These are phyloP conservation scores for Calendula officinalis DNA, from an alignment of 129 eudicot genomes.

Conservation along the genomic window DNA sequence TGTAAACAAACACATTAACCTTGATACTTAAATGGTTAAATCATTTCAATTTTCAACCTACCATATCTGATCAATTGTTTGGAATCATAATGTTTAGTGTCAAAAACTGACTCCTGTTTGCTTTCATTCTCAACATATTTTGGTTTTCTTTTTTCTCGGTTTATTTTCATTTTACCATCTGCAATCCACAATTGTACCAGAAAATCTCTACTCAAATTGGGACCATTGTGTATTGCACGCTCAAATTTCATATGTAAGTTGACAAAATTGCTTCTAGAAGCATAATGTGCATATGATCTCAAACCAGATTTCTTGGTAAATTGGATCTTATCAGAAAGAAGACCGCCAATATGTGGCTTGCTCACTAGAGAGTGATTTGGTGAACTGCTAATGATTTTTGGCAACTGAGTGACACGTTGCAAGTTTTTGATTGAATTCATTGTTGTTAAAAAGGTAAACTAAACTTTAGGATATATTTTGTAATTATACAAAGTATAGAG, in stretches of 20 bases:
- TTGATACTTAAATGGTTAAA: slow-evolving; percentile 8
- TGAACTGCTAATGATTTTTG: slow-evolving; percentile 19
- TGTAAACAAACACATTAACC: slow-evolving; percentile 1
- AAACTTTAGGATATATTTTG: too few species aligned
- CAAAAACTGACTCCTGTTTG: slow-evolving; percentile 16
- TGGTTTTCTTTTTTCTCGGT: slow-evolving; percentile 33
- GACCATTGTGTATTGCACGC: slow-evolving; percentile 36
- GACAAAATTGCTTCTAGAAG: slow-evolving; percentile 22
- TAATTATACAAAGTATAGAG: too few species aligned
- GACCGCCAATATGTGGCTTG: slow-evolving; percentile 19
- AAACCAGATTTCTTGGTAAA: slow-evolving; percentile 23
- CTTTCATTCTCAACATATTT: slow-evolving; percentile 19
- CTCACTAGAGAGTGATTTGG: slow-evolving; percentile 8
- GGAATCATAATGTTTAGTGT: slow-evolving; percentile 33
- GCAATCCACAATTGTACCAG: slow-evolving; percentile 68
- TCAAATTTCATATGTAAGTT: slow-evolving; percentile 25
- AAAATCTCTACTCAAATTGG: slow-evolving; percentile 67
- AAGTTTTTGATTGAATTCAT: slow-evolving; percentile 43
- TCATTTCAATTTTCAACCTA: slow-evolving; percentile 29
- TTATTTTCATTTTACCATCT: slow-evolving; percentile 47
- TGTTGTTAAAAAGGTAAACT: too few species aligned
- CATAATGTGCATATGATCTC: slow-evolving; percentile 25
- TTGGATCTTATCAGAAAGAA: slow-evolving; percentile 15
- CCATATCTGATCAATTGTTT: slow-evolving; percentile 77
- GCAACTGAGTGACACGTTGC: slow-evolving; percentile 29